Evolutionary conservation across 1,139 yeast genomes (phyloP), one percentile per base, ranked within the genome.

Genomic region (Saccharomycopsis crataegensis): DNA sequence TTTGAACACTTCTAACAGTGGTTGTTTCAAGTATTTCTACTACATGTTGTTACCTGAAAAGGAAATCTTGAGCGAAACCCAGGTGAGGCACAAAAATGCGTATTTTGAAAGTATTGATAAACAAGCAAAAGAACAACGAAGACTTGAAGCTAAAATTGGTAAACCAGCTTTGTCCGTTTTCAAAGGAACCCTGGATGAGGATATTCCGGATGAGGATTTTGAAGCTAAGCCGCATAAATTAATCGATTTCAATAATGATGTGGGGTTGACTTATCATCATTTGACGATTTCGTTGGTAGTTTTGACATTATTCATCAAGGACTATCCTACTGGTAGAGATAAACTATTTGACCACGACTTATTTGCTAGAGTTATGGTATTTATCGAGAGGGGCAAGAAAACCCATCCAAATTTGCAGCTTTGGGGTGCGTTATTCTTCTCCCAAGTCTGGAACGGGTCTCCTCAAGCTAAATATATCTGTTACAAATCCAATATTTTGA

Each of bases 1-100:
- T 64, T 75, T 93, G 46, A 79, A 94, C 60, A 90, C 91, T 62
- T 98, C 93, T 64, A 86, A 85, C 63, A 97, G 97, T 0, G 54
- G 54, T 33, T 36, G 54, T 0, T 93, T 83, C 67, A 82, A 83
- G 62, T 94, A 93, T 67, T 93, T 93, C 65, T 82, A 89, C 54
- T 80, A 83, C 59, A 88, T 93, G 62, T 71, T 93, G 43, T 72
- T 76, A 4, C 79, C 82, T 6, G 76, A 71, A 48, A 67, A 69
- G 59, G 70, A 70, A 59, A 48, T 32, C 14, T 42, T 56, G 14
- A 53, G 44, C 46, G 57, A 54, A 2, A 45, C 37, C 8, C 58
- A 56, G 34, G 31, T 43, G 38, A 37, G 45, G 11, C 57, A 56
- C 41, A 53, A 53, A 38, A 56, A 46, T 44, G 57, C 57, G 5